Conservation (phyloP, 1,139 yeast species). For the Pichia sp. region DNA sequence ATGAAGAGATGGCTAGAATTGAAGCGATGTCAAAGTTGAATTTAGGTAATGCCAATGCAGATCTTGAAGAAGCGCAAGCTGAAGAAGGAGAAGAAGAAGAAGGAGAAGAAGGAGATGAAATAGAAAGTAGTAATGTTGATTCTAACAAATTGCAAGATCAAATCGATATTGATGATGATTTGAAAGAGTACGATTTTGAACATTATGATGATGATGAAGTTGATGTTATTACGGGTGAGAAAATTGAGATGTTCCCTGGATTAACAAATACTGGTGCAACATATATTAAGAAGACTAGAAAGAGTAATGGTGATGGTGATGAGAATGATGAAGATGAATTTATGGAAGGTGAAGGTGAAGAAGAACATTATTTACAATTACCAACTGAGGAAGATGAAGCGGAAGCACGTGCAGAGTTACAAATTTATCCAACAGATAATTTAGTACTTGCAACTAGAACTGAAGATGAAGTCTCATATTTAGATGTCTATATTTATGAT, state of each 20-base stretch:
- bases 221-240: slow-evolving; percentile 34
- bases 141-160: slow-evolving; percentile 37
- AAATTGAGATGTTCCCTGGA: slow-evolving; percentile 66
- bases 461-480: slow-evolving; percentile 86
- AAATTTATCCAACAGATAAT: slow-evolving; percentile 85
- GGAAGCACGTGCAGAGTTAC: slow-evolving; percentile 77
- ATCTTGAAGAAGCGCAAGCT: slow-evolving; percentile 36
- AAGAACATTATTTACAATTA: slow-evolving; percentile 66
- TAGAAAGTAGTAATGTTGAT: slow-evolving; percentile 17
- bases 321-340: slow-evolving; percentile 34
- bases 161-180: slow-evolving; percentile 66
- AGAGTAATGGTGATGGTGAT: slow-evolving; percentile 33
- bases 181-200: slow-evolving; percentile 81
- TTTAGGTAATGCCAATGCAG: slow-evolving; percentile 65
- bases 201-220: slow-evolving; percentile 55
- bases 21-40: slow-evolving; percentile 78
- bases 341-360: slow-evolving; percentile 31
- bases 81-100: slow-evolving; percentile 26
- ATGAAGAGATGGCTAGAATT: slow-evolving; percentile 88
- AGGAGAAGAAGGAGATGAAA: slow-evolving; percentile 25
- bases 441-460: slow-evolving; percentile 88
- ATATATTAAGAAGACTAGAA: slow-evolving; percentile 26
- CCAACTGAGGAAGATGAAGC: slow-evolving; percentile 58
- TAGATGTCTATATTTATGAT: slow-evolving; percentile 91
- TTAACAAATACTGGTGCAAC: slow-evolving; percentile 46